phyloP scores from a whole-genome alignment of 352 stramenopile genomes.

The Thalassiosira exigua region DNA sequence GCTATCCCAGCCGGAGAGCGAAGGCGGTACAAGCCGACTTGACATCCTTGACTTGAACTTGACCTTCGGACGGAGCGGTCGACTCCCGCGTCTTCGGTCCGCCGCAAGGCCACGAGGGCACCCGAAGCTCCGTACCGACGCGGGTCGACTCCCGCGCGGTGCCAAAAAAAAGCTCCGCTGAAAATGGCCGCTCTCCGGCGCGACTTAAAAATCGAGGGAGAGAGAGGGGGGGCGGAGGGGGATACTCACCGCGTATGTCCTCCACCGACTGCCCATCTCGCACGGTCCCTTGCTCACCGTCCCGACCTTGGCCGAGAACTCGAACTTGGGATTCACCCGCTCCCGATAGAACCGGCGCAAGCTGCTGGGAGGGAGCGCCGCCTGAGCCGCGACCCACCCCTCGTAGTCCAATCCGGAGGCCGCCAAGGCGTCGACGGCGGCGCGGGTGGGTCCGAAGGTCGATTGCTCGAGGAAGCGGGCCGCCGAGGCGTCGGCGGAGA shows the following conservation, averaged over 20 bases:
- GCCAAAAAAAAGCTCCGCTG: no score
- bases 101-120: no score
- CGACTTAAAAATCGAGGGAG: neutral
- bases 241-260: slow-evolving; percentile 25
- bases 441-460: slow-evolving; percentile 59
- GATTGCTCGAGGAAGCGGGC: slow-evolving; percentile 61
- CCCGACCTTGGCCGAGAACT: neutral
- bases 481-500: slow-evolving; percentile 14
- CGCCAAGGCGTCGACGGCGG: slow-evolving; percentile 9
- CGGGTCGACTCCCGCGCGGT: no score
- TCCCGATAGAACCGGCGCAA: slow-evolving; percentile 16
- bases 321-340: slow-evolving; percentile 21
- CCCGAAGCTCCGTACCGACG: no score
- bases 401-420: slow-evolving; percentile 7
- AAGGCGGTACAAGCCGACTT: no score
- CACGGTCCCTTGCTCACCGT: slow-evolving; percentile 1
- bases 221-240: neutral
- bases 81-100: no score
- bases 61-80: no score
- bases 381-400: slow-evolving; percentile 15
- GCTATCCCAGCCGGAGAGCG: no score
- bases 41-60: no score
- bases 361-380: slow-evolving; percentile 7
- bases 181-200: no score
- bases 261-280: slow-evolving; percentile 20